Percentiles rank a stretch among this genome's conserved stretches.
Evolutionary conservation across 2,329 filamentous ascomycete genomes (phyloP).

Genomic region (Penicillium sp.): DNA sequence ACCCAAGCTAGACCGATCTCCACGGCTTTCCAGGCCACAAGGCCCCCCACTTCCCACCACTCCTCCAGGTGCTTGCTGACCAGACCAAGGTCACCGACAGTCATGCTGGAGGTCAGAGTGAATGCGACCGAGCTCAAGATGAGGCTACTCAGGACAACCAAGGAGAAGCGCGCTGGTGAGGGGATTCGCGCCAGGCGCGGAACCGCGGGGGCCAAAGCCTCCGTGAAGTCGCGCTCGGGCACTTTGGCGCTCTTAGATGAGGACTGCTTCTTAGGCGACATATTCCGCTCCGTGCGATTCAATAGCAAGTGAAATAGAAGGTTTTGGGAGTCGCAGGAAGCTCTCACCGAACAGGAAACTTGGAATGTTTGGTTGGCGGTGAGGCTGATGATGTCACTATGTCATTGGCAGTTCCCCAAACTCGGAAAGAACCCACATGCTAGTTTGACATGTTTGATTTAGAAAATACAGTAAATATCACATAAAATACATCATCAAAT

Average conservation of each 20-base stretch:
- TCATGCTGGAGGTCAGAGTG: slow-evolving; percentile 60
- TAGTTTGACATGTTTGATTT: background rate
- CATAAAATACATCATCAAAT: slow-evolving; percentile 1
- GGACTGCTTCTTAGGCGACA: slow-evolving; percentile 21
- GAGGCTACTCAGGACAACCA: slow-evolving; percentile 55
- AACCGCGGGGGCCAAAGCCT: slow-evolving; percentile 12
- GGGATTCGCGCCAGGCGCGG: slow-evolving; percentile 29
- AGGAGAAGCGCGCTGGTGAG: slow-evolving; percentile 44
- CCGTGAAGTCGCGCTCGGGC: slow-evolving; percentile 13
- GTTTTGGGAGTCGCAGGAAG: background rate
- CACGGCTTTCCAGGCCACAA: slow-evolving; percentile 58
- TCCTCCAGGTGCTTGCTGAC: slow-evolving; percentile 65
- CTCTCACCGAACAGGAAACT: background rate
- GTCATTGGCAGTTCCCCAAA: background rate
- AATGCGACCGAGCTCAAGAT: slow-evolving; percentile 65
- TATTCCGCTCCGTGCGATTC: background rate
- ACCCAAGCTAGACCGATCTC: slow-evolving; percentile 74
- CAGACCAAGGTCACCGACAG: slow-evolving; percentile 63
- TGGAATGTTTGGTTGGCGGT: slow-evolving; percentile 5
- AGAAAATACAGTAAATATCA: background rate
- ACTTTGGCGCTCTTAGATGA: slow-evolving; percentile 9
- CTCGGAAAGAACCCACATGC: slow-evolving; percentile 10
- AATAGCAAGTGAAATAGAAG: background rate
- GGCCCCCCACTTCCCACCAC: slow-evolving; percentile 59
- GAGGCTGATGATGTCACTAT: slow-evolving; percentile 38